Evolutionary conservation across 345 rosid genomes (phyloP), one percentile per base, ranked within the genome.

Genomic region (Excoecaria agallocha): DNA sequence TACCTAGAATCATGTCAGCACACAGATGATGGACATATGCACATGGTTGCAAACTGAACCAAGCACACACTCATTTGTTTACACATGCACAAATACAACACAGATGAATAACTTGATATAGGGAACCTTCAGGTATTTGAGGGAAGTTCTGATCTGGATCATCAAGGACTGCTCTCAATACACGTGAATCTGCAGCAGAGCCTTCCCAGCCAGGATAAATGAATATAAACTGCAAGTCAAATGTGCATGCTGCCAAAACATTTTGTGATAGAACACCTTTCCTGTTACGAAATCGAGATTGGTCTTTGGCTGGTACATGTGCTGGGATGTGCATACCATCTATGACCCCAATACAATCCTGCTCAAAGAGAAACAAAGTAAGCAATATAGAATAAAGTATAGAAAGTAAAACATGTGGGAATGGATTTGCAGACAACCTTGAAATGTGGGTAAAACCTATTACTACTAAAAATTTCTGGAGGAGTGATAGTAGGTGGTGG

Each of bases 201-300:
- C 98, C 96, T 87, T 91, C 98, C 98, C 94, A 88, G 72, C 96
- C 94, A 0, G 96, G 89, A 77, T 85, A 90, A 69, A 92, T 78
- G 77, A 87, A 90, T 72, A 92, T 86, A 72, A 92, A 90, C 84
- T 84, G 89, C 69, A 86, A 77, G 81, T 92, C 92, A 73, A 90
- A 89, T 25, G 88, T 88, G 84, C 97, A 89, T 55, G 94, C 97
- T 62, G 90, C 96, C 82, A 90, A 87, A 73, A 90, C 84, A 72
- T 89, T 93, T 70, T 90, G 97, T 0, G 90, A 82, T 46, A 90
- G 77, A 70, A 82, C 45, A 25, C 97, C 96, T 73, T 87, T 87
- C 84, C 66, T 86, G 59, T 90, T 89, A 46, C 88, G 89, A 75
- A 90, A 90, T 64, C 93, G 87, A 35, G 91, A 83, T 77, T 89